phyloP scores from a whole-genome alignment of 139 green algal genomes.

The Mesotaenium endlicherianum region DNA sequence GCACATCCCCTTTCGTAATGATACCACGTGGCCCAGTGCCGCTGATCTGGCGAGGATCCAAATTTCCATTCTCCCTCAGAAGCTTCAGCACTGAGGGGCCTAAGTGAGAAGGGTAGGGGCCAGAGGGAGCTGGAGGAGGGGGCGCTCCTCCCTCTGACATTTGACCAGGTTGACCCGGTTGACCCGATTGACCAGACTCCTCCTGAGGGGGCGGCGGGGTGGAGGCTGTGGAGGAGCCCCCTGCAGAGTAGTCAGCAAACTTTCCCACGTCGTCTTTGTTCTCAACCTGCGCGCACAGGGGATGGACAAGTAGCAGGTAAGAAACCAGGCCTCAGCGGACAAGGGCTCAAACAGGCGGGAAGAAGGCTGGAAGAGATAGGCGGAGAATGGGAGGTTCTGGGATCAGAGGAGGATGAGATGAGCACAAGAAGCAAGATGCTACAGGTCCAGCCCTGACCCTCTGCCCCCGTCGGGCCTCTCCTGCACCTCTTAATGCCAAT shows the following conservation, averaged over 20 bases:
- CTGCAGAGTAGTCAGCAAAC: slow-evolving; percentile 46
- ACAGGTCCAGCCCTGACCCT: no score
- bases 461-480: no score
- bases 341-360: no score
- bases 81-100: slow-evolving; percentile 42
- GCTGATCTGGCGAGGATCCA: slow-evolving; percentile 6
- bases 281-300: slow-evolving; percentile 36
- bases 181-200: neutral
- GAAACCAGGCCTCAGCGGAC: no score
- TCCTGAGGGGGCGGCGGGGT: neutral
- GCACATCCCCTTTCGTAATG: slow-evolving; percentile 86
- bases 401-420: no score
- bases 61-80: slow-evolving; percentile 24
- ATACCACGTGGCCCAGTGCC: slow-evolving; percentile 74
- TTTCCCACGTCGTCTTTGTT: slow-evolving; percentile 44
- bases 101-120: slow-evolving; percentile 8
- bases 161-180: neutral
- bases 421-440: no score
- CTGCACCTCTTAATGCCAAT: neutral
- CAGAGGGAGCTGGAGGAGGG: slow-evolving; percentile 4
- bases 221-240: neutral
- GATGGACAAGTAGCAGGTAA: no score
- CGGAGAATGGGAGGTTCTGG: no score
- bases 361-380: no score
- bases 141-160: slow-evolving; percentile 6